Base-by-base conservation (phyloP, 169 alveolate species). In the Neospora caninum region DNA sequence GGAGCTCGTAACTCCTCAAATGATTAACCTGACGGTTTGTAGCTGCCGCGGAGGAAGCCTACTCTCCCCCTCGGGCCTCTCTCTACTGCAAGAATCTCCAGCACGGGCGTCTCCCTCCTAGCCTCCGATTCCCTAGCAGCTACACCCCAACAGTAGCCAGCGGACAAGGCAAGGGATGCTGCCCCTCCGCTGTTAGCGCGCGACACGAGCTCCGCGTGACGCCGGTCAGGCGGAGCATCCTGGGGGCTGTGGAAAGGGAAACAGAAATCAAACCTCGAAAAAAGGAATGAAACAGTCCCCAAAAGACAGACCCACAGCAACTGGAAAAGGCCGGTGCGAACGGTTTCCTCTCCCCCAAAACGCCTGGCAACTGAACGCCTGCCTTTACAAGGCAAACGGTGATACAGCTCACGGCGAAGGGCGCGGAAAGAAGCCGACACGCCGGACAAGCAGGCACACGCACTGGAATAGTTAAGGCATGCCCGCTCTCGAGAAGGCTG, bases 71-170 rank as follows among this genome's bases (percentile, higher is more conserved):
- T 22, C n/a, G 73, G 73, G 64, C 18, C 18, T 64, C 31, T 16
- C n/a, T 22, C n/a, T 27, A 6, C n/a, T 7, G 20, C n/a, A 22
- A 22, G n/a, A 27, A 64, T 1, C 25, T 9, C 73, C 73, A 64
- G 73, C 73, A 64, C 7, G 73, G 73, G 73, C 73, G 73, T 64
- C 73, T 64, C 73, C 73, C 73, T 64, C 73, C 73, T 64, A 64
- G 73, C 73, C 16, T 1, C n/a, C 64, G 64, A 10, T 64, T 6
- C 73, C 31, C 16, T 64, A 29, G 73, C 73, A 6, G 73, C 73
- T 29, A 64, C 31, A 64, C 73, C 73, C 58, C n/a, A 64, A 27
- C 73, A 64, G n/a, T 6, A 64, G 73, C 73, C 25, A 64, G 73
- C 73, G 73, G 31, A 64, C 73, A 64, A 64, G 73, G 73, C 73